Base-by-base conservation (phyloP, 2,329 filamentous ascomycete species). In the Aspergillus flavus region DNA sequence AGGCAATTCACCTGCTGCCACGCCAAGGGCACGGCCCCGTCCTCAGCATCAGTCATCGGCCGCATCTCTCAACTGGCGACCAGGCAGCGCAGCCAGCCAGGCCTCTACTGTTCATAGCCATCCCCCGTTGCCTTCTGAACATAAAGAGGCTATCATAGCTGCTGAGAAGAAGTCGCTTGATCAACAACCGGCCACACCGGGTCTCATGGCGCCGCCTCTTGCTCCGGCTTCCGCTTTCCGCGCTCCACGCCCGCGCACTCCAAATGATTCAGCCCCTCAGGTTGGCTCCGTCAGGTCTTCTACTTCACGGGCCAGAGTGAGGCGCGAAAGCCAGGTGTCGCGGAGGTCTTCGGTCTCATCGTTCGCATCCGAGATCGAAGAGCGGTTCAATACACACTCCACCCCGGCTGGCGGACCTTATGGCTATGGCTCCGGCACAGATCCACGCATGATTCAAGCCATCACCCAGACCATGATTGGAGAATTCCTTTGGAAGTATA, bases 401-500 rank as follows among this genome's bases (percentile, higher is more conserved):
- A 77, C 85, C 62, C 85, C 85, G 59, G 72, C 82, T 7, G 79
- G 69, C 11, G 67, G 81, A 61, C 81, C 83, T 32, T 78, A 82
- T 54, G 89, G 89, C 16, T 86, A 95, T 64, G 87, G 88, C 11
- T 83, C 88, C 23, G 86, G 87, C 66, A 96, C 93, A 6, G 95
- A 99, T 80, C 94, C 94, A 66, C 91, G 94, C 71, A 97, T 99
- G 93, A 98, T 99, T 70, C 93, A 97, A 81, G 95, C 95, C 56
- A 97, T 99, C 68, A 99, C 95, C 2, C 94, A 99, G 79, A 98
- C 95, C 21, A 99, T 99, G 95, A 98, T 99, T 74, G 95, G 95
- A 61, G 95, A 99, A 77, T 98, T 94, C 77, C 84, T 99, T 46
- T 99, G 95, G 95, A 99, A 99, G 78, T 99, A 99, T 79, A 99